Evolutionary conservation across 2,329 filamentous ascomycete species (phyloP), one percentile per base, ranked within the genome.

Genomic region (Myrmaecium sp.): DNA sequence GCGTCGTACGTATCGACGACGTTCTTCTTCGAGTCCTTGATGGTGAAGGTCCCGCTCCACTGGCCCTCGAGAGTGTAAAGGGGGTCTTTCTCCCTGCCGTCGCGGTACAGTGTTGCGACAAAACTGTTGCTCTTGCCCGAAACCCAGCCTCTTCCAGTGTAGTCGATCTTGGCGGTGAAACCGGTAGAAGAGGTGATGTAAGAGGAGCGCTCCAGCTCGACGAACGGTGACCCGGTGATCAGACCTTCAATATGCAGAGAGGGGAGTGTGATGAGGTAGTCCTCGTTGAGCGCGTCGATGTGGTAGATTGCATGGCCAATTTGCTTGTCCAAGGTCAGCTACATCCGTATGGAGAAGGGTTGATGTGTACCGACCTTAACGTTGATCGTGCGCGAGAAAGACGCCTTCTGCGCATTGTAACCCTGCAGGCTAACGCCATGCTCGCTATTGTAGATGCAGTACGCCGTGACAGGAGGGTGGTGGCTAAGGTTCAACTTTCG

Each of bases 361-460:
- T 5, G 7, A 4, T n/a, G 2, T n/a, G 12, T 6, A 24, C 39
- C 10, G 18, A 51, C 50, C 41, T 91, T 93, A 46, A 98, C 77
- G 44, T 86, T 78, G 52, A 95, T 94, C 23, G 86, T 93, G 40
- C 77, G 75, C 35, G 78, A 80, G 55, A 98, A 94, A 10, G 82
- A 91, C 4, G 86, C 84, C 53, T 93, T 95, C 49, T 95, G 89
- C 10, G 80, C 86, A 45, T 95, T 94, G 59, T 93, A 94, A 28
- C 86, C 86, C 58, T 72, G 62, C 13, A 75, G 51, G 41, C 65
- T 54, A 26, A 95, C 71, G 32, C 83, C 82, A 34, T 89, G 71
- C 45, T 81, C 70, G 35, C 76, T 60, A 54, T 98, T 95, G 55
- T 71, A 75, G 49, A 95, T 92, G 47, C 72, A 76, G 58, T 95